Conservation (phyloP, 1,284 basidiomycete genomes). For the Tetrapyrgos nigripes region DNA sequence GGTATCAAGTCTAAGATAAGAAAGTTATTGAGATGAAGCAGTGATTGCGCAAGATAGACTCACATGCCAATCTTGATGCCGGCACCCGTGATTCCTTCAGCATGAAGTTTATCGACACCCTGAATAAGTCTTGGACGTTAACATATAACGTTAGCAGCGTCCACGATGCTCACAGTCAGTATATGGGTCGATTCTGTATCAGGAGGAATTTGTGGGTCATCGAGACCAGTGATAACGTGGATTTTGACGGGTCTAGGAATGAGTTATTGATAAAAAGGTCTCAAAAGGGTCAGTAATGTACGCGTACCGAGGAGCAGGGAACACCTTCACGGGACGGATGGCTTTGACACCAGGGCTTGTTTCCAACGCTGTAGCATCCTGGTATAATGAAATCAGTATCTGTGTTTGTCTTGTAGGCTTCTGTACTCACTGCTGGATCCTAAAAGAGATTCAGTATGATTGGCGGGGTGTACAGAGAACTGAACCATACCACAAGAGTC, state of each 20-base stretch:
- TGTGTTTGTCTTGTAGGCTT: not conserved
- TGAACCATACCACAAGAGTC: conserved; percentile 36
- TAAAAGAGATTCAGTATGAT: conserved; percentile 6
- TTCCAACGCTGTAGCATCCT: conserved; percentile 41
- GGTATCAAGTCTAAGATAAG: conserved; percentile 28
- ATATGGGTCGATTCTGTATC: conserved; percentile 47
- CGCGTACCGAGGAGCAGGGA: conserved; percentile 38
- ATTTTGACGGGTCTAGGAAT: conserved; percentile 32
- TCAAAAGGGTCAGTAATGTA: not conserved
- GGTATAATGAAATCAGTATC: too few species aligned
- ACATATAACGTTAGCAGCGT: not conserved
- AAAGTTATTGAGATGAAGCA: not conserved
- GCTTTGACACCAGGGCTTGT: conserved; percentile 43
- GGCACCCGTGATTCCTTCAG: conserved; percentile 46
- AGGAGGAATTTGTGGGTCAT: conserved; percentile 35
- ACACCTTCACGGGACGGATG: conserved; percentile 43
- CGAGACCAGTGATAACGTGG: conserved; percentile 40
- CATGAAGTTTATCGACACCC: conserved; percentile 54
- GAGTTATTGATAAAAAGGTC: not conserved
- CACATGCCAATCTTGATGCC: conserved; percentile 55
- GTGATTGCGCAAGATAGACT: conserved; percentile 17
- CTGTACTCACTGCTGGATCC: conserved; percentile 26
- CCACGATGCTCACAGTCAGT: conserved; percentile 38
- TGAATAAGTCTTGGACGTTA: conserved; percentile 17
- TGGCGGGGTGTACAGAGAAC: not conserved